Evolutionary conservation across 1,139 yeast genomes (phyloP), one percentile per base, ranked within the genome.

Genomic region (Sugiyamaella grinbergsii): DNA sequence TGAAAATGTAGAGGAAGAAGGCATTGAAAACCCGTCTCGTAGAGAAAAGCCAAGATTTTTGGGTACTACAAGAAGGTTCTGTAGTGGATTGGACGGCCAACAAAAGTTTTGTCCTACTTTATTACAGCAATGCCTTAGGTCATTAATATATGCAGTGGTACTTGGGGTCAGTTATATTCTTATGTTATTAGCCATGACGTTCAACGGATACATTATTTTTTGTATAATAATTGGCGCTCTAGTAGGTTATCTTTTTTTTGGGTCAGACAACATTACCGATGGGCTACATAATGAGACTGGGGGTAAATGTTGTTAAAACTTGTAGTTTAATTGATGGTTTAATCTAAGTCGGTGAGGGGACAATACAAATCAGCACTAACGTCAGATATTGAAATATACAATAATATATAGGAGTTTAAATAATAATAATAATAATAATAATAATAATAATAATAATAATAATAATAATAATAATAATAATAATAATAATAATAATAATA

Each of bases 171-270:
- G 83, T 5, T 83, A 82, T 62, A 67, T 83, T 50, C 76, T 83
- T 59, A 83, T 83, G 86, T 73, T 83, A 70, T 69, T 83, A 58
- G 82, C 82, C 70, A 83, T 83, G 89, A 81, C 82, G 70, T 83
- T 80, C 69, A 83, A 83, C 60, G 89, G 89, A 16, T 83, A 81
- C 64, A 73, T 83, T 32, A 79, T 82, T 51, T 79, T 83, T 52
- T 76, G 82, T 16, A 81, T 85, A 65, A 73, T 82, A 46, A 64
- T 82, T 40, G 88, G 88, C 5, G 85, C 84, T 2, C 66, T 81
- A 34, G 61, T 82, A 49, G 89, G 88, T 1, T 78, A 78, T 63
- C 62, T 81, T 18, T 49, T 66, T 42, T 59, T 67, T 48, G 66
- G 66, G 28, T 56, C 64, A 37, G 68, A 65, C 47, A 58, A 55